Percentiles rank a stretch among this genome's conserved stretches.
phyloP scores from a whole-genome alignment of 176 grass and related monocot genomes.

The Oryza officinalis region DNA sequence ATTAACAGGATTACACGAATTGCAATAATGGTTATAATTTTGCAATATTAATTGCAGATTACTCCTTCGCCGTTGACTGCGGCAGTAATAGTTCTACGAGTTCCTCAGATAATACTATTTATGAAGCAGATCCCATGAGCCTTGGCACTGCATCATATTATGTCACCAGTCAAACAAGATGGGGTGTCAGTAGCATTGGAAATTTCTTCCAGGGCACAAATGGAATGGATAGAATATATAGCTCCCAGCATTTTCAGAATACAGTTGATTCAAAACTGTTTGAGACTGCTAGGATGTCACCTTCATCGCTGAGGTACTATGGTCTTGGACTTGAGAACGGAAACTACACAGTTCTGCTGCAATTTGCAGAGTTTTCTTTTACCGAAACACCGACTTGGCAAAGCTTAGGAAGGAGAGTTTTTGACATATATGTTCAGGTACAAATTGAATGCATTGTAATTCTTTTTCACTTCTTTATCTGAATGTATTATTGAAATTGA shows the following conservation, averaged over 20 bases:
- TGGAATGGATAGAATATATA: slow-evolving; percentile 45
- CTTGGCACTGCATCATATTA: slow-evolving; percentile 66
- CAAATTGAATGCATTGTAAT: not conserved
- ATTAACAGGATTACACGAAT: not conserved
- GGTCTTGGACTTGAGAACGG: slow-evolving; percentile 94
- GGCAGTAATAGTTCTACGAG: slow-evolving; percentile 45
- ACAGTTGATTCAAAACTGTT: slow-evolving; percentile 60
- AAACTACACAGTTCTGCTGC: slow-evolving; percentile 77
- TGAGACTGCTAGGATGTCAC: slow-evolving; percentile 69
- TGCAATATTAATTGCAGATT: slow-evolving; percentile 47
- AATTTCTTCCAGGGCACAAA: slow-evolving; percentile 51
- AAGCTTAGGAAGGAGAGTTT: slow-evolving; percentile 74
- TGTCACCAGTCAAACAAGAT: slow-evolving; percentile 52
- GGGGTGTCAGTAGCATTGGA: slow-evolving; percentile 78
- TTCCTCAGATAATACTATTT: slow-evolving; percentile 53
- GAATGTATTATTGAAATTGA: not conserved
- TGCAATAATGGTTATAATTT: not conserved
- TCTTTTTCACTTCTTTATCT: not conserved
- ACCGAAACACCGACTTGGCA: slow-evolving; percentile 41
- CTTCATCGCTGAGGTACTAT: slow-evolving; percentile 87
- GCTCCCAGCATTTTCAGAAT: slow-evolving; percentile 56
- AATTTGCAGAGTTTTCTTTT: slow-evolving; percentile 65
- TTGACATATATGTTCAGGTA: slow-evolving; percentile 95
- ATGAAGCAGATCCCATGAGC: slow-evolving; percentile 50
- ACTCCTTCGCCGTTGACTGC: slow-evolving; percentile 68